phyloP scores from a whole-genome alignment of 2,329 filamentous ascomycete genomes.

The Tolypocladium capitatum region DNA sequence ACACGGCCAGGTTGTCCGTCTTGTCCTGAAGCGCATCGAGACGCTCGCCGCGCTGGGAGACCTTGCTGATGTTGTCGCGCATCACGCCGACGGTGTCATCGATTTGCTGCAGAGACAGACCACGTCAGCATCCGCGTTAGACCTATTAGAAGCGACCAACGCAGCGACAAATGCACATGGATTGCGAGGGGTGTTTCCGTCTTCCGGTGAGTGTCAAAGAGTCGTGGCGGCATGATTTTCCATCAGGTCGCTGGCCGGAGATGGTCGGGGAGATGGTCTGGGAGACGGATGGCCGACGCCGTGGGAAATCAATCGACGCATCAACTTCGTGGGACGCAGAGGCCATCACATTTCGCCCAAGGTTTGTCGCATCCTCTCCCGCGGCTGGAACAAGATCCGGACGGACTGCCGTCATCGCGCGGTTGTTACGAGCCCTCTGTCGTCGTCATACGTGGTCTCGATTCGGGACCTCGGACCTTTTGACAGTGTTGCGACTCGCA shows the following conservation, averaged over 20 bases:
- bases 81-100: constrained; percentile 90
- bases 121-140: constrained; percentile 5
- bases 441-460: background rate
- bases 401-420: background rate
- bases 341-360: background rate
- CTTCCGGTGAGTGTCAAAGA: background rate
- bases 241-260: background rate
- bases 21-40: constrained; percentile 85
- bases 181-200: background rate
- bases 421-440: background rate
- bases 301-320: background rate
- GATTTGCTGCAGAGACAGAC: constrained; percentile 60
- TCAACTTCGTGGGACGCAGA: background rate
- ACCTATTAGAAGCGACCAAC: background rate
- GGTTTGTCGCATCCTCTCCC: background rate
- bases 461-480: background rate
- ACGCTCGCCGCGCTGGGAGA: constrained; percentile 81
- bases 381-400: background rate
- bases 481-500: background rate
- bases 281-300: background rate
- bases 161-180: background rate
- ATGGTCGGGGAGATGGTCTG: background rate
- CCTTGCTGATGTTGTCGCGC: constrained; percentile 95
- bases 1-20: constrained; percentile 85
- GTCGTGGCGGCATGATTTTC: too few species aligned